Evolutionary conservation across 768 basidiomycete species (phyloP), one percentile per base, ranked within the genome.

Genomic region (Hortiboletus flavorubellus): DNA sequence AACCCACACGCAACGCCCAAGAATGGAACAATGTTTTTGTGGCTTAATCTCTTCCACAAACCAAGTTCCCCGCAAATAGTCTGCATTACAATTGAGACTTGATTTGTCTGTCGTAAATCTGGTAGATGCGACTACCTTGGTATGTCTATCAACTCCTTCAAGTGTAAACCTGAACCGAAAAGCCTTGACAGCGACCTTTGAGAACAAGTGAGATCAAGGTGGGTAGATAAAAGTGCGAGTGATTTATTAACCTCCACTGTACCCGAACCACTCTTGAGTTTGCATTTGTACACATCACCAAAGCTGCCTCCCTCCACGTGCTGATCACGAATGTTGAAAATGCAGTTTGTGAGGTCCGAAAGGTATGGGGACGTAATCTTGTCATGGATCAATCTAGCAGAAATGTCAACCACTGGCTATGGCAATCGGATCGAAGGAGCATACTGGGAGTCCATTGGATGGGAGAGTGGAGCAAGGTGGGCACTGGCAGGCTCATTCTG

Each of bases 21-120:
- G 23, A 69, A 57, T 1, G 66, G 66, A 8, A 71, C 51, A 2
- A 71, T 52, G 23, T 68, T 61, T 23, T 38, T 40, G 49, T 71
- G 70, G 8, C 42, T 31, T 4, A 71, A 44, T 42, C 37, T 46
- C 39, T 40, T 61, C 69, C 64, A 70, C 4, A 65, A 47, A 12
- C 54, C 46, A n/a, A 71, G 53, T 41, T 68, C 69, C 30, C 60
- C 34, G 35, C 56, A 51, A 34, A 65, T 23, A 23, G 56, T 37
- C 68, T 64, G 34, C 16, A 21, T 37, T n/a, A 15, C 9, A 10
- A 8, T 8, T 45, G 2, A 40, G 44, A 23, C 5, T 16, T 8
- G 10, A 18, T 33, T 30, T 45, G 8, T 26, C n/a, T 3, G 18
- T 6, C 3, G 10, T 1, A 23, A 23, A 18, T 29, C 35, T 31